A percentile compares a stretch with the other conserved stretches of the same genome.
These are phyloP conservation scores for Clarireedia sp. DNA, from an alignment of 2,329 filamentous ascomycete genomes.

Conservation along the genomic window DNA sequence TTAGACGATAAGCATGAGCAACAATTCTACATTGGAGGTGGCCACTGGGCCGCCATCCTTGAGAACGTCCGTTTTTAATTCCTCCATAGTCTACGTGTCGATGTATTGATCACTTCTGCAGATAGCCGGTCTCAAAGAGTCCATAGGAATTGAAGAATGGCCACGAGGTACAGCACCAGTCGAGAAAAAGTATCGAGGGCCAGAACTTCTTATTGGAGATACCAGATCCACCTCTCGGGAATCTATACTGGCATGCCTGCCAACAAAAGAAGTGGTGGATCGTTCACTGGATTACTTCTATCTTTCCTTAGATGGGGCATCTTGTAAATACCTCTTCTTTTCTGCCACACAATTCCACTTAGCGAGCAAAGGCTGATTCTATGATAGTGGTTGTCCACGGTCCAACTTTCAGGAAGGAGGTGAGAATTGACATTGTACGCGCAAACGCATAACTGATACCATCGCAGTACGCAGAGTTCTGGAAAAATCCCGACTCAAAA, in stretches of 20 bases:
- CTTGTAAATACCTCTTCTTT: slow-evolving; percentile 32
- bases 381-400: slow-evolving; percentile 34
- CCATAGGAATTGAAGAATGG: slow-evolving; percentile 32
- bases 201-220: slow-evolving; percentile 21
- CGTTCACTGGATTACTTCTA: slow-evolving; percentile 45
- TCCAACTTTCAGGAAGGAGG: slow-evolving; percentile 41
- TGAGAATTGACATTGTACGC: slow-evolving; percentile 17
- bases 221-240: slow-evolving; percentile 29
- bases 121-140: slow-evolving; percentile 52
- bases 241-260: slow-evolving; percentile 41
- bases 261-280: slow-evolving; percentile 39
- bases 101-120: slow-evolving; percentile 33
- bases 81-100: too few species aligned
- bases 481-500: slow-evolving; percentile 21
- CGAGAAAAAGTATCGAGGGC: slow-evolving; percentile 5
- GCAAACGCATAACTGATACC: background rate
- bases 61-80: background rate
- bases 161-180: background rate
- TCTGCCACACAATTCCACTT: background rate
- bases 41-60: slow-evolving; percentile 6
- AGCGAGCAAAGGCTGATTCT: background rate
- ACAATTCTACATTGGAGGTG: slow-evolving; percentile 3
- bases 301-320: slow-evolving; percentile 41
- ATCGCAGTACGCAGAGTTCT: slow-evolving; percentile 26
- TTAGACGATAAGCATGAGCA: slow-evolving; percentile 31